Base-by-base conservation (phyloP, 2,329 filamentous ascomycete species). In the Fusarium sp. region DNA sequence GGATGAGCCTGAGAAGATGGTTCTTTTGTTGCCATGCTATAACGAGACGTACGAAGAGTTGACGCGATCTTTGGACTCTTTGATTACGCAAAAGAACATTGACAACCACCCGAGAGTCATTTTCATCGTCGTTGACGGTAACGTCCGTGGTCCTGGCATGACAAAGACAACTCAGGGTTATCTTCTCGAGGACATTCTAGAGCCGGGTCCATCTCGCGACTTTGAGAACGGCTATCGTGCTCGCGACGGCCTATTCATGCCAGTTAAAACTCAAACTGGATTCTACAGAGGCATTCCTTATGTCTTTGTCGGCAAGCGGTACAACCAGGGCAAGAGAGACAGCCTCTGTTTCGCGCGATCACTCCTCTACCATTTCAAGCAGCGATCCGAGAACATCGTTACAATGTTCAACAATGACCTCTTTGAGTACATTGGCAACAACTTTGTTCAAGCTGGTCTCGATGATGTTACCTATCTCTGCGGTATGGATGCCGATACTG, bases 291-390 rank as follows among this genome's bases (percentile, higher is more conserved):
- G 80, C 1, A 67, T 84, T 0, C 83, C 83, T 0, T 85, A 82
- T 61, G 75, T 84, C 29, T 81, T 83, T 61, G 81, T 85, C 36
- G 81, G 83, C 50, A 85, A 85, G 71, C 77, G 80, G 13, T 80
- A 83, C 71, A 85, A 84, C 71, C 82, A 83, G 66, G 83, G 83
- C 34, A 85, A 85, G 73, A 78, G 82, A 2, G 83, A 85, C 70
- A 83, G 82, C 51, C 73, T 85, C 42, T 84, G 83, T 67, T 80
- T 84, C n/a, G 81, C 79, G 2, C 81, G 83, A 0, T 85, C 83
- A 1, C 81, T 85, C 46, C 72, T 85, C 5, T 82, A 83, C 67
- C 82, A 84, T 67, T 85, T 81, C 78, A 81, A 83, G 65, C 73
- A 78, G 51, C 81, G 83, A 4, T 78, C 79, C 2, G 75, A 79